Conservation (phyloP, 768 basidiomycete species). For the Auricularia cornea region DNA sequence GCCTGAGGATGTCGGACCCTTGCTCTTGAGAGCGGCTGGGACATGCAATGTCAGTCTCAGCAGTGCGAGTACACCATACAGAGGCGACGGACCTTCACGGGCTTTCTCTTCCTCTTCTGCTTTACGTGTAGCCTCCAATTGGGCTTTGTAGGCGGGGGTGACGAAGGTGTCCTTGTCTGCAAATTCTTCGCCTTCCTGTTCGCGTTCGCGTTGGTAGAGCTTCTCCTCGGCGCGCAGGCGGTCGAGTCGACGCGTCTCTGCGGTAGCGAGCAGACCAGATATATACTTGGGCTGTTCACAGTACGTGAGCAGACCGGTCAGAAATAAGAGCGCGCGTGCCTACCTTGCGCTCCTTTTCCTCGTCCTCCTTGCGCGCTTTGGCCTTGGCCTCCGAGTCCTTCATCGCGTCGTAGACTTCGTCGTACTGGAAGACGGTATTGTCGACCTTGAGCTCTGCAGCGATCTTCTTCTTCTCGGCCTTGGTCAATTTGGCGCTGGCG, state of each 20-base stretch:
- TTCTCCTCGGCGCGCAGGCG: constrained; percentile 93
- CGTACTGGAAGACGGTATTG: constrained; percentile 83
- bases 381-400: constrained; percentile 72
- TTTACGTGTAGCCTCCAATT: constrained; percentile 82
- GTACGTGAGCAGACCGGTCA: no score
- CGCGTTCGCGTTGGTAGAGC: constrained; percentile 89
- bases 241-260: constrained; percentile 83
- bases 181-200: constrained; percentile 88
- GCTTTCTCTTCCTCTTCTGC: constrained; percentile 90
- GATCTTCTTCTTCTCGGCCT: constrained; percentile 61
- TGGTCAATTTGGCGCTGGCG: constrained; percentile 44
- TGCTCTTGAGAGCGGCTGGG: constrained; percentile 49
- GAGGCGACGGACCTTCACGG: constrained; percentile 64
- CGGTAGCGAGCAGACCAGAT: constrained; percentile 62
- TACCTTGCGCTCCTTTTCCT: constrained; percentile 72
- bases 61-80: not conserved
- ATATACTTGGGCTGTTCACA: constrained; percentile 97
- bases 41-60: not conserved
- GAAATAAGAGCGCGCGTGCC: constrained; percentile 18
- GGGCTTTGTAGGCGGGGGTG: constrained; percentile 93
- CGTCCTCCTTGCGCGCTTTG: constrained; percentile 69
- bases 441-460: constrained; percentile 76
- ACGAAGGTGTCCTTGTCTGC: constrained; percentile 95
- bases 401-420: constrained; percentile 94
- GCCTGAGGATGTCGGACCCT: constrained; percentile 55